Evolutionary conservation across 495 filamentous ascomycete genomes (phyloP), one percentile per base, ranked within the genome.

Genomic region (Neurospora tetraspora): DNA sequence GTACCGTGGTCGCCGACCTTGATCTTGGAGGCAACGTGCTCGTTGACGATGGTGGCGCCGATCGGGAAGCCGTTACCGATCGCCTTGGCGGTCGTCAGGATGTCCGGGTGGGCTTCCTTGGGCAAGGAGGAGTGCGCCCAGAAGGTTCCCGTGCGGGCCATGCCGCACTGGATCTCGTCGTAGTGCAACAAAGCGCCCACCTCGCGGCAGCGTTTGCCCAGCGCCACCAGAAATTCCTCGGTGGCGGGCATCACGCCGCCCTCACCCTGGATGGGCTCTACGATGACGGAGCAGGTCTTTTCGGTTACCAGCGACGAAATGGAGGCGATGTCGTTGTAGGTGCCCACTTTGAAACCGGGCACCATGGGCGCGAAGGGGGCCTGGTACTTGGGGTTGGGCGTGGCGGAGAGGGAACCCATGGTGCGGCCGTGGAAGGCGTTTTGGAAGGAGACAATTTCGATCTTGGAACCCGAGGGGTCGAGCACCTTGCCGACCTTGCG

Each of bases 381-480:
- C 80, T 99, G 96, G 82, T 99, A 99, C 79, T 99, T 99, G 12
- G 93, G 93, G 83, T 99, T 99, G n/a, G 94, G 96, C 6, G 96
- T 99, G 0, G 96, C 96, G 31, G 91, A 94, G 36, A 99, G 82
- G 27, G 89, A 86, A 27, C 96, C 96, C 93, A 98, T 96, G 27
- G 96, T 97, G 70, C 96, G 91, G 74, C 96, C 96, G 82, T 99
- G 96, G 89, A 99, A 99, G 23, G 92, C 93, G 78, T 91, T 89
- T 73, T 91, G 79, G 86, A 98, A 99, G 39, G 92, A 94, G 71
- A 98, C 91, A 16, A 99, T 81, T 76, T 97, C 94, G 74, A 88
- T 81, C 82, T 98, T 97, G 6, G 81, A 83, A 23, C 92, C 92
- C 0, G 90, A 88, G 6, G 91, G 89, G 70, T 92, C 89, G 43